These are phyloP conservation scores for Kingdonia uniflora DNA, from an alignment of 164 flowering plant genomes.

Conservation along the genomic window DNA sequence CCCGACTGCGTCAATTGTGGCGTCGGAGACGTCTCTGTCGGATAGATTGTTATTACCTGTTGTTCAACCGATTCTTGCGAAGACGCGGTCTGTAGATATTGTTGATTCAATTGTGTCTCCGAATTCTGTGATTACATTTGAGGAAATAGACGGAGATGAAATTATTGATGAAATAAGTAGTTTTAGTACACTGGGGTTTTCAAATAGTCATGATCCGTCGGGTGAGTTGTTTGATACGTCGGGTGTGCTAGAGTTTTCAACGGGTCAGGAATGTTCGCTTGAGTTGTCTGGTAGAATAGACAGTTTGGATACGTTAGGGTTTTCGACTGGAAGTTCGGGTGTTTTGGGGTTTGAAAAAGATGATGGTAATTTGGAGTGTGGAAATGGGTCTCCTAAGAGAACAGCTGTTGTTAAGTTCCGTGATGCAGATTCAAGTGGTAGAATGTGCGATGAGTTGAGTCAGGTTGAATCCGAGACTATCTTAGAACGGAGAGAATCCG, in stretches of 20 bases:
- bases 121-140: slow-evolving; percentile 14
- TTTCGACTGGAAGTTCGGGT: slow-evolving; percentile 25
- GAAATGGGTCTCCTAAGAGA: slow-evolving; percentile 26
- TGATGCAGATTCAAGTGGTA: slow-evolving; percentile 25
- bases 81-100: too few species aligned
- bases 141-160: slow-evolving; percentile 8
- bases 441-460: slow-evolving; percentile 13
- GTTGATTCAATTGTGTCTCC: too few species aligned
- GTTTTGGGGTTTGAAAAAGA: slow-evolving; percentile 15
- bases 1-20: slow-evolving; percentile 45
- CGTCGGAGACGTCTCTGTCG: slow-evolving; percentile 14
- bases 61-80: slow-evolving; percentile 65
- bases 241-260: slow-evolving; percentile 14
- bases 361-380: slow-evolving; percentile 19
- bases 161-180: slow-evolving; percentile 27
- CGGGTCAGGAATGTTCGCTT: slow-evolving; percentile 8
- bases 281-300: slow-evolving; percentile 16
- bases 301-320: slow-evolving; percentile 26
- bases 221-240: slow-evolving; percentile 16
- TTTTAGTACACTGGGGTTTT: slow-evolving; percentile 12
- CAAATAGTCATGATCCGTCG: slow-evolving; percentile 14
- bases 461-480: slow-evolving; percentile 16
- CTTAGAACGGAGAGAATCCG: slow-evolving; percentile 21
- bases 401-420: slow-evolving; percentile 37
- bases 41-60: slow-evolving; percentile 40